phyloP scores from a whole-genome alignment of 805 yeast genomes.

The Zygoascus biomembranicola region DNA sequence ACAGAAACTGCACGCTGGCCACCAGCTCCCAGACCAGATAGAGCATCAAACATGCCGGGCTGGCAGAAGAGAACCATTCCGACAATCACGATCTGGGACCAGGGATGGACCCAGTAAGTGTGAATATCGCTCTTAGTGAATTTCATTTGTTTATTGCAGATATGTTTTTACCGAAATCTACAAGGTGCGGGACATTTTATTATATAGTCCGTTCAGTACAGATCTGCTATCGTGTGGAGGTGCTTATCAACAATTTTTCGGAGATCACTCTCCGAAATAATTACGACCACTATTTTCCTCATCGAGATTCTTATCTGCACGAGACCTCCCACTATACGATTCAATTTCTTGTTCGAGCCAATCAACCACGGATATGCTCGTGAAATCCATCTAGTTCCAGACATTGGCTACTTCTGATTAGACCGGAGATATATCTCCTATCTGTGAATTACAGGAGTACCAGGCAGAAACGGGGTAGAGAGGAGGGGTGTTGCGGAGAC shows the following conservation, averaged over 20 bases:
- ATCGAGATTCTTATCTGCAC: not conserved
- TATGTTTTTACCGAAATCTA: not conserved
- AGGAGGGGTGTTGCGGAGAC: not conserved
- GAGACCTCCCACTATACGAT: not conserved
- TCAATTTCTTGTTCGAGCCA: not conserved
- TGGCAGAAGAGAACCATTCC: conserved; percentile 13
- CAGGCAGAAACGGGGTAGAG: not conserved
- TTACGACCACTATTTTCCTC: not conserved
- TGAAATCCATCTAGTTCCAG: not conserved
- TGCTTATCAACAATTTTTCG: not conserved
- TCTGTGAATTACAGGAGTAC: not conserved
- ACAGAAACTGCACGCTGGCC: conserved; percentile 21
- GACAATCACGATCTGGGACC: conserved; percentile 12
- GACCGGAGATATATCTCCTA: not conserved
- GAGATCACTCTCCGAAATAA: not conserved
- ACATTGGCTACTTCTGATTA: not conserved
- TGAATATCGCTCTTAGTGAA: not conserved
- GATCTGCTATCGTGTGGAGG: not conserved
- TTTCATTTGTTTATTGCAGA: not conserved
- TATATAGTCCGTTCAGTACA: not conserved
- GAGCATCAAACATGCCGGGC: conserved; percentile 27
- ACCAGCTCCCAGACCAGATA: conserved; percentile 26
- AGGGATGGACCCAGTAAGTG: conserved; percentile 8
- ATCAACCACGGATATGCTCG: not conserved
- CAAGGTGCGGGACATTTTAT: not conserved